Conservation (phyloP, 208 protist genomes). For the Leishmania lainsoni region DNA sequence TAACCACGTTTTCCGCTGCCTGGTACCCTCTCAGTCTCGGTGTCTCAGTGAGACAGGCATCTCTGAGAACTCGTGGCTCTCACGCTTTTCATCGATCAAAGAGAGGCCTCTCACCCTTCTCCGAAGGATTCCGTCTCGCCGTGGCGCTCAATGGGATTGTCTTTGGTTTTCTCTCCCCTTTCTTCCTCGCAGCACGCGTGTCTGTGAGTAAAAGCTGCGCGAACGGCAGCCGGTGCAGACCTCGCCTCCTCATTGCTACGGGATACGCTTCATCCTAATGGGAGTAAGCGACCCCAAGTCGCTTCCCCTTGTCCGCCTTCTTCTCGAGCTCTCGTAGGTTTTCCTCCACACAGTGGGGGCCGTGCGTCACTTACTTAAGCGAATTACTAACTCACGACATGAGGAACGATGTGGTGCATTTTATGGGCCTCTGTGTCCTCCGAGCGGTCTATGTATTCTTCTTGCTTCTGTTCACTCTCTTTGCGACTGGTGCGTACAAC, state of each 20-base stretch:
- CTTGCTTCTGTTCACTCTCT: conserved; percentile 27
- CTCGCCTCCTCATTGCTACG: background rate
- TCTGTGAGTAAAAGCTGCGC: background rate
- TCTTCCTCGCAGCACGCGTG: background rate
- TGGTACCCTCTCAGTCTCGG: background rate
- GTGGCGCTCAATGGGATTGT: background rate
- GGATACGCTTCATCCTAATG: too few species aligned
- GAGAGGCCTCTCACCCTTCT: background rate
- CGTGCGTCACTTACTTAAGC: background rate
- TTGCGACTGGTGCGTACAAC: conserved; percentile 43
- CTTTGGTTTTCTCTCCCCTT: background rate
- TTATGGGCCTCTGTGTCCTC: background rate
- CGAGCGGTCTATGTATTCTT: conserved; percentile 32
- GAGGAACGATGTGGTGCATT: background rate
- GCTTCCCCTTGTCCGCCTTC: background rate
- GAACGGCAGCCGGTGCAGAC: background rate
- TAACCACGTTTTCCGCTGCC: background rate
- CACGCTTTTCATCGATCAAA: background rate
- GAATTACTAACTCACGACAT: background rate
- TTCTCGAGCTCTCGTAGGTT: background rate
- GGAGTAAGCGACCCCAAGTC: background rate
- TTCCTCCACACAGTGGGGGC: background rate
- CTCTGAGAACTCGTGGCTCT: background rate
- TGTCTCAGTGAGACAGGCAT: background rate
- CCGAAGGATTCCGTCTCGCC: background rate